Evolutionary conservation across 2,329 filamentous ascomycete species (phyloP), one percentile per base, ranked within the genome.

Genomic region (Blastomyces gilchristii): DNA sequence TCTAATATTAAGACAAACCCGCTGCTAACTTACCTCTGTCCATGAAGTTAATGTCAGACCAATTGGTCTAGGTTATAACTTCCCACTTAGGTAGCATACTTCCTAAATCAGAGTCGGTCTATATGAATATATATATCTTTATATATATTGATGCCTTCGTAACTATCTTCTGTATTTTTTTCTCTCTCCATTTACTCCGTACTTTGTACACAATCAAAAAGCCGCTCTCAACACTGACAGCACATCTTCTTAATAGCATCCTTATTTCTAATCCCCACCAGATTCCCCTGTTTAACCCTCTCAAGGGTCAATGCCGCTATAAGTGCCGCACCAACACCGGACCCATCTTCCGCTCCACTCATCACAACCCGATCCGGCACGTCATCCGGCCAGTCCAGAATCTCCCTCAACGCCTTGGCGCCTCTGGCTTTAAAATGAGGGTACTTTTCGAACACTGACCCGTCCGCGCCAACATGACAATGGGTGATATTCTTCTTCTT

Each of bases 361-460:
- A 97, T 86, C 79, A 92, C 87, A 62, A 99, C 83, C 8, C 91
- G 92, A 71, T 97, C 91, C 74, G 91, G 88, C 75, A 87, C 87
- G 78, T 90, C 89, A 62, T 83, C 85, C 2, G 89, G 85, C 92
- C 93, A 97, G 80, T 96, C 93, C 47, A 99, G 85, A 68, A 99
- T 97, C 81, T 99, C 94, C 62, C 90, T 87, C 61, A 99, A 84
- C 37, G 94, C 94, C 75, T 87, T 83, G 16, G 94, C 93, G 63
- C 93, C 92, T 62, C 94, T 88, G 63, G 87, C 85, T 82, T 97
- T 97, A 85, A 99, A 99, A 79, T 96, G 89, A 14, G 94, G 94
- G 79, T 99, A 99, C 77, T 97, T 97, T 83, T 96, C 97, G 81
- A 99, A 99, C 62, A 99, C 93, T 22, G 90, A 96, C 47, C 94